phyloP scores from a whole-genome alignment of 2,329 filamentous ascomycete genomes.

The Annulohypoxylon truncatum region DNA sequence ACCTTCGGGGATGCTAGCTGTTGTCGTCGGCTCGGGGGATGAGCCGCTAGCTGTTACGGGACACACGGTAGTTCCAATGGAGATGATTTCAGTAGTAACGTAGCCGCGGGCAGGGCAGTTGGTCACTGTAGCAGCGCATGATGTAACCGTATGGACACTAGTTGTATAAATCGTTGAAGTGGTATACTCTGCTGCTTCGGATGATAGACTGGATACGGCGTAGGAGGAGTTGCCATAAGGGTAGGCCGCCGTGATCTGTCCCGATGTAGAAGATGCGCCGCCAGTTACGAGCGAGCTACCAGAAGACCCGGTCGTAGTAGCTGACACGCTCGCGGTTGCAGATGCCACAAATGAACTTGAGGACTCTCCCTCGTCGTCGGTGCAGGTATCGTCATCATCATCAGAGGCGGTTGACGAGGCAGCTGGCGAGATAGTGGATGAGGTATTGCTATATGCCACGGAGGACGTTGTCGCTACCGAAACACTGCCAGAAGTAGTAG shows the following conservation, averaged over 20 bases:
- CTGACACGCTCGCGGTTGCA: slow-evolving; percentile 21
- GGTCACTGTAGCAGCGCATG: slow-evolving; percentile 34
- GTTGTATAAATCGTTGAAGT: slow-evolving; percentile 51
- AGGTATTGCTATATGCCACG: neutral
- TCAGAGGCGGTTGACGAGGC: slow-evolving; percentile 21
- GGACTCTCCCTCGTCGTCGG: slow-evolving; percentile 13
- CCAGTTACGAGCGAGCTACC: slow-evolving; percentile 3
- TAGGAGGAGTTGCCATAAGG: slow-evolving; percentile 8
- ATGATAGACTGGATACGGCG: neutral
- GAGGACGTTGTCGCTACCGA: neutral
- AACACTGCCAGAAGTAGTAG: slow-evolving; percentile 3
- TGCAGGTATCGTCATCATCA: slow-evolving; percentile 33
- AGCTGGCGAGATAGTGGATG: slow-evolving; percentile 20
- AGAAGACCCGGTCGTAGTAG: slow-evolving; percentile 19
- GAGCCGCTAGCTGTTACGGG: slow-evolving; percentile 30
- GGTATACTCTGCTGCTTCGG: slow-evolving; percentile 34
- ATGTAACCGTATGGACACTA: slow-evolving; percentile 42
- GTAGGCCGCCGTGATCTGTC: neutral
- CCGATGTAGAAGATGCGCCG: neutral
- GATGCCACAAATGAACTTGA: slow-evolving; percentile 20
- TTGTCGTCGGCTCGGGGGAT: slow-evolving; percentile 21
- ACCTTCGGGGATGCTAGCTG: slow-evolving; percentile 9
- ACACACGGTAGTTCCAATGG: slow-evolving; percentile 43
- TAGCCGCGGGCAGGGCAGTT: slow-evolving; percentile 40
- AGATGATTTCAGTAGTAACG: slow-evolving; percentile 43